phyloP scores from a whole-genome alignment of 192 early-diverging fungal genomes.

The Piromyces finnis region DNA sequence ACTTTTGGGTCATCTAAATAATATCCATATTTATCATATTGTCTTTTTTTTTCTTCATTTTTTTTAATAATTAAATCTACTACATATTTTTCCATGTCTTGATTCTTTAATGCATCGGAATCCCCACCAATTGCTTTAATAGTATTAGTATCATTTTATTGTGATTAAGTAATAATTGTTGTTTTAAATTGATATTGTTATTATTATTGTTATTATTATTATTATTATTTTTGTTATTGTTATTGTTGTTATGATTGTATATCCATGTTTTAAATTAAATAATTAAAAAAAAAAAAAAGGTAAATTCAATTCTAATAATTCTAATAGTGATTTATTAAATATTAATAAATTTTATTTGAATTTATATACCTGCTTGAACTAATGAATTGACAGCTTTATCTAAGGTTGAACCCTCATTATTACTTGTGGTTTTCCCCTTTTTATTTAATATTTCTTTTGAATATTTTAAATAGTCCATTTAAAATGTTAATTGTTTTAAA shows the following conservation, averaged over 20 bases:
- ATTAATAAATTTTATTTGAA: no score
- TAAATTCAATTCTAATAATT: no score
- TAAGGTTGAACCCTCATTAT: not conserved
- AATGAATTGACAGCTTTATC: not conserved
- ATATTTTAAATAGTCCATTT: not conserved
- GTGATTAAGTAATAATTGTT: no score
- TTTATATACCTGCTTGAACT: not conserved
- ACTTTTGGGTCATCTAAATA: conserved; percentile 4
- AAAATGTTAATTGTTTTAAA: no score
- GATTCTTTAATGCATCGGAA: conserved; percentile 4
- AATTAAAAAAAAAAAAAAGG: no score
- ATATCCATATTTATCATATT: conserved; percentile 7
- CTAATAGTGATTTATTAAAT: no score
- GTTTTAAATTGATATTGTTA: no score
- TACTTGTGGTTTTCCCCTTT: not conserved
- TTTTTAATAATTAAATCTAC: conserved; percentile 10
- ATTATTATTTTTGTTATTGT: no score
- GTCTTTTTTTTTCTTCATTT: conserved; percentile 3
- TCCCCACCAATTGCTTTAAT: conserved; percentile 6
- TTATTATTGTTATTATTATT: no score
- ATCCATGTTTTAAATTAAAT: no score
- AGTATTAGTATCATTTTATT: no score
- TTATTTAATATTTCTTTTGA: not conserved
- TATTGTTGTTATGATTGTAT: no score
- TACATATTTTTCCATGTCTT: conserved; percentile 13